Evolutionary conservation across 352 stramenopile genomes (phyloP), one percentile per base, ranked within the genome.

Genomic region (Phytophthora cactorum): DNA sequence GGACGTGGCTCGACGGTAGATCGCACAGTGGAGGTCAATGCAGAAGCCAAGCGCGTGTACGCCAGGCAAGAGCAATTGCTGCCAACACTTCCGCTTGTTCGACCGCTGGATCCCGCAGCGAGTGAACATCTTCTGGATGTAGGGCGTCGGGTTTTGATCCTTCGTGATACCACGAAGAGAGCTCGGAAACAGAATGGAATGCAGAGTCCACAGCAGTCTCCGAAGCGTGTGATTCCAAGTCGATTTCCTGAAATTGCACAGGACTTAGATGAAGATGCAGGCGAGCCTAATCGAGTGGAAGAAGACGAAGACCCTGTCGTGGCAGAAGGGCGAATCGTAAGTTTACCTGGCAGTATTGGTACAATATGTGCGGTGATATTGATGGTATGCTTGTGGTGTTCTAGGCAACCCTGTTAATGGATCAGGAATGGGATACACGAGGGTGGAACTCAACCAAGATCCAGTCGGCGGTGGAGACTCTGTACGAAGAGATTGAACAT

Each of bases 361-460:
- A 29, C 15, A 54, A 22, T 0, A 34, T 39, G 1, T 43, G n/a
- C 5, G 6, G 53, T 63, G 28, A 34, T 60, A 3, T 52, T 61
- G 17, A 59, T 52, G 25, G n/a, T 29, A 17, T 22, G 15, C 2
- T 46, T 55, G 12, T 55, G n/a, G 28, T 15, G 14, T 4, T 59
- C 0, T 58, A 95, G 87, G 75, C 86, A 44, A 84, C 64, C 8
- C 91, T 95, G 79, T 68, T 91, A 4, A 81, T 93, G 78, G 85
- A 90, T 25, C 80, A 93, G 53, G 84, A 95, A 80, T 95, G 87
- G 84, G 84, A 93, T 63, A 93, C 84, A 0, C 79, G 78, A 8
- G 66, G 60, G 15, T 95, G 84, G 84, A 93, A 90, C 36, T 53
- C 36, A 1, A 66, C 68, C 15, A 93, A 92, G 49, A 69, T 95